Evolutionary conservation across 1,139 yeast species (phyloP), one percentile per base, ranked within the genome.

Genomic region (Sugiyamaella grinbergsii): DNA sequence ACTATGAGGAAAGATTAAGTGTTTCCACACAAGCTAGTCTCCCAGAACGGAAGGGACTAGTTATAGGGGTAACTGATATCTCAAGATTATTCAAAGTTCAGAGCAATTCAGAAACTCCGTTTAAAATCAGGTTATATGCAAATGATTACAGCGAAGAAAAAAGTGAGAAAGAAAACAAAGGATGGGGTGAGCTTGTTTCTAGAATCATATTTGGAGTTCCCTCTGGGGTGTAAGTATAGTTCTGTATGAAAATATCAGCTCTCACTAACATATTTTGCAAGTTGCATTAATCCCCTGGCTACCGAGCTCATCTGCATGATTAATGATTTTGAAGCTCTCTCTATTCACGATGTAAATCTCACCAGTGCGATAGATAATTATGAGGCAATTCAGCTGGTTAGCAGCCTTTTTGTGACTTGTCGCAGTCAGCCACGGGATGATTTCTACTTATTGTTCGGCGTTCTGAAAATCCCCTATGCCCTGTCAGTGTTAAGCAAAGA

Each of bases 161-260:
- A 43, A 58, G 62, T n/a, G 56, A 50, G 38, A 61, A 66, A 41
- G 68, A 65, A 46, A 85, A 85, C 66, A 78, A 81, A 55, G 96
- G 96, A 47, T 89, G 96, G 96, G 96, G 96, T 69, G 94, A 85
- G 58, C 71, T 86, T 47, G 80, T 85, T 29, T 91, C 88, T 61
- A 75, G 95, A 63, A 85, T 89, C 58, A 83, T 89, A 58, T 68
- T 81, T 23, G 95, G 95, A 29, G 80, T 94, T 1, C 80, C 79
- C 54, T 80, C 79, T 52, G 96, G 96, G 59, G 82, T 89, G 62
- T 60, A 55, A 44, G 59, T 57, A 37, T 18, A 11, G 16, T 1
- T 16, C n/a, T 11, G 13, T 34, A 32, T 10, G 33, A 6, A 6
- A 22, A 31, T 19, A 11, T 11, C 29, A 19, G 10, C n/a, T n/a